Evolutionary conservation across 139 green algal species (phyloP), one percentile per base, ranked within the genome.

Genomic region (Chlorella sp.): DNA sequence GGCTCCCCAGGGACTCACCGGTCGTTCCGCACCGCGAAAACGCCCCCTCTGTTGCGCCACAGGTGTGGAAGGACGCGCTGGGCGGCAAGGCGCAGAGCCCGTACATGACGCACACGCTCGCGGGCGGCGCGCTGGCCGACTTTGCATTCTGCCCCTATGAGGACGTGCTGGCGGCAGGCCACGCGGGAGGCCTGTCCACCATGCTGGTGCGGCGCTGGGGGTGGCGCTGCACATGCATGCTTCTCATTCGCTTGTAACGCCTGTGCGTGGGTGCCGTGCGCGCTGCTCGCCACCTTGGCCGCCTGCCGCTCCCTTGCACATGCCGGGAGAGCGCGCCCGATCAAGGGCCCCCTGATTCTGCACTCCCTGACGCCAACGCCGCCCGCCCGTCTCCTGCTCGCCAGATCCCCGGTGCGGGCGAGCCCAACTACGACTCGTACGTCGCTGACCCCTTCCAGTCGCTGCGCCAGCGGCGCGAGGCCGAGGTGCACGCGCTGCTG

Each of bases 341-440:
- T n/a, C n/a, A n/a, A n/a, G n/a, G n/a, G n/a, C n/a, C n/a, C n/a
- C n/a, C n/a, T n/a, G n/a, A n/a, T n/a, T n/a, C n/a, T n/a, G n/a
- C n/a, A n/a, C n/a, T n/a, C n/a, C n/a, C n/a, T n/a, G n/a, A n/a
- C n/a, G n/a, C n/a, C n/a, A n/a, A n/a, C n/a, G n/a, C n/a, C n/a
- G n/a, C n/a, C n/a, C n/a, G n/a, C n/a, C n/a, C n/a, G n/a, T n/a
- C n/a, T n/a, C n/a, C n/a, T n/a, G n/a, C n/a, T n/a, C n/a, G n/a
- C n/a, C n/a, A n/a, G n/a, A n/a, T n/a, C n/a, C n/a, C 96, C 6
- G 95, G 95, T 50, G 77, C 87, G 66, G 96, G 96, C 8, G 95
- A 99, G 87, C 93, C 96, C 36, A 98, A 99, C 92, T 98, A 93
- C 81, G 96, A 99, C 87, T 93, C 91, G 5, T 94, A 93, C 40